These are phyloP conservation scores for Melanomma pulvis-pyrius DNA, from an alignment of 495 filamentous ascomycete genomes.

Conservation along the genomic window DNA sequence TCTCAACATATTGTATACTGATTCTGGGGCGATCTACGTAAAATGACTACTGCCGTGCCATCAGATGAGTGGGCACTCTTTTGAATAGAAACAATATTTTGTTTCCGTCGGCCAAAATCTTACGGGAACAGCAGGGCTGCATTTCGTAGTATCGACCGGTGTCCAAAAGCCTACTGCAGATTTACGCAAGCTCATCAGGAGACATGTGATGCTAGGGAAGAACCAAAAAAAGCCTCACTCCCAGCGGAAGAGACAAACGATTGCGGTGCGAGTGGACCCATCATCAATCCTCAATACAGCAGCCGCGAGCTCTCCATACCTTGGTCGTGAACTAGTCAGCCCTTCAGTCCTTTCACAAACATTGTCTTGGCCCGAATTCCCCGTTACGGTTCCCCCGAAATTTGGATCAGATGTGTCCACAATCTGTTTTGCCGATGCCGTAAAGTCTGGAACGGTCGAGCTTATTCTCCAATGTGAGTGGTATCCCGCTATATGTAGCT, in stretches of 20 bases:
- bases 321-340: neutral
- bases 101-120: neutral
- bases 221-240: slow-evolving; percentile 39
- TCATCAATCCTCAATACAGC: neutral
- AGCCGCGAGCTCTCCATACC: neutral
- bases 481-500: neutral
- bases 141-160: slow-evolving; percentile 43
- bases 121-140: neutral
- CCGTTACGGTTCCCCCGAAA: slow-evolving; percentile 1
- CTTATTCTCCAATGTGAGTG: slow-evolving; percentile 36
- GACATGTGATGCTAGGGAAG: slow-evolving; percentile 56
- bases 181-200: slow-evolving; percentile 49
- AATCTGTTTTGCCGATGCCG: slow-evolving; percentile 40
- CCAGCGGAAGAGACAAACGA: neutral
- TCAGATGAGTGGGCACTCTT: neutral
- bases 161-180: slow-evolving; percentile 42
- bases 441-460: slow-evolving; percentile 36
- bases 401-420: slow-evolving; percentile 38
- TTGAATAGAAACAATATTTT: neutral
- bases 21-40: neutral
- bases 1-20: neutral
- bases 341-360: neutral
- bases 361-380: neutral
- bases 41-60: neutral
- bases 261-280: neutral